Conservation (phyloP, 495 filamentous ascomycete genomes). For the Aspergillus ostianus region DNA sequence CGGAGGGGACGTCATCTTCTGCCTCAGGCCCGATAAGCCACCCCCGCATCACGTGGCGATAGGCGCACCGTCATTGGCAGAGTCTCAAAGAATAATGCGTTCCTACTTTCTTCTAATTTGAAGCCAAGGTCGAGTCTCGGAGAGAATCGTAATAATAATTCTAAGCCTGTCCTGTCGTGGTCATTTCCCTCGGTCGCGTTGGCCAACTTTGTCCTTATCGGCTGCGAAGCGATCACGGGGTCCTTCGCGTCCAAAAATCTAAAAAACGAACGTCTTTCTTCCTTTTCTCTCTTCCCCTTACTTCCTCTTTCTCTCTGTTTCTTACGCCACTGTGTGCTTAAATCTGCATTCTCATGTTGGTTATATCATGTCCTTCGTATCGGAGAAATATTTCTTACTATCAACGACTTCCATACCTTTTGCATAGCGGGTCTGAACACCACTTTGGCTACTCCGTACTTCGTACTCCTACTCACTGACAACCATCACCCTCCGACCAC, state of each 20-base stretch:
- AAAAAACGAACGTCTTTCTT: slow-evolving; percentile 4
- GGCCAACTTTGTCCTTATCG: neutral
- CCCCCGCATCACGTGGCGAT: slow-evolving; percentile 28
- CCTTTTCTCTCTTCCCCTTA: slow-evolving; percentile 11
- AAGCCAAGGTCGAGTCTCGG: neutral
- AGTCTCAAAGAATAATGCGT: neutral
- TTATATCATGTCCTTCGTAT: slow-evolving; percentile 32
- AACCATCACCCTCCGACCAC: neutral
- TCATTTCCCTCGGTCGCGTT: no score
- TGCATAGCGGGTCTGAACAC: slow-evolving; percentile 14
- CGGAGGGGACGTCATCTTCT: neutral
- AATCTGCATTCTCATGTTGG: slow-evolving; percentile 8
- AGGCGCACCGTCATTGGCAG: slow-evolving; percentile 1
- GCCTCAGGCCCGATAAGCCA: slow-evolving; percentile 8
- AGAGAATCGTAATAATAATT: no score
- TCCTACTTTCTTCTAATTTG: no score
- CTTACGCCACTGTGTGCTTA: slow-evolving; percentile 13
- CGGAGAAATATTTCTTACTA: slow-evolving; percentile 17
- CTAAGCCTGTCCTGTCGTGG: no score
- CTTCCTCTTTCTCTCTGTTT: slow-evolving; percentile 12
- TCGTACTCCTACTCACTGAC: neutral
- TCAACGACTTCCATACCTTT: slow-evolving; percentile 16
- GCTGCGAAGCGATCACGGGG: neutral
- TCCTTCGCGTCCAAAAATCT: neutral
- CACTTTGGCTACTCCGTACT: neutral